Percentiles rank a stretch among this genome's conserved stretches.
Conservation (phyloP, 176 grass and related monocot species). For the Metroxylon sagu region DNA sequence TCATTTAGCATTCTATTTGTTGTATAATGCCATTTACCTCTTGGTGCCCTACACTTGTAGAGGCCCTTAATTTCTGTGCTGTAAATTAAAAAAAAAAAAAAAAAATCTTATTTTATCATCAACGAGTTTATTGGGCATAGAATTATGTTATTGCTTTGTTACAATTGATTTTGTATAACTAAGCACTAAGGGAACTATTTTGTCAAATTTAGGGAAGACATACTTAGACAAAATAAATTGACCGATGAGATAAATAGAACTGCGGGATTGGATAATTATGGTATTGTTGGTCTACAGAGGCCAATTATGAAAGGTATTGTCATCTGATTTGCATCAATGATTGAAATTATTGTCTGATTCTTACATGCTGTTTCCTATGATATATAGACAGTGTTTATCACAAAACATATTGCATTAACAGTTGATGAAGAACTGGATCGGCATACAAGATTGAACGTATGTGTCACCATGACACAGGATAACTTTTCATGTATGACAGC, state of each 20-base stretch:
- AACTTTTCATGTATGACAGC: conserved; percentile 37
- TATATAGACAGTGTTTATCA: conserved; percentile 47
- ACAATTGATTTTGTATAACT: no score
- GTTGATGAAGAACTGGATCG: conserved; percentile 72
- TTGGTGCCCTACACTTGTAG: no score
- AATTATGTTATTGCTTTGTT: no score
- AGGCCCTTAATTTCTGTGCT: no score
- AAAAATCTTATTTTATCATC: no score
- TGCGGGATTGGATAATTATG: conserved; percentile 35
- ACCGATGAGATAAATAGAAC: neutral
- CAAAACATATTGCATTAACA: conserved; percentile 64
- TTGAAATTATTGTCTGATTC: neutral
- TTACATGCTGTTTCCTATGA: conserved; percentile 1
- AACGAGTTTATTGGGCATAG: no score
- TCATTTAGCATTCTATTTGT: neutral
- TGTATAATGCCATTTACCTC: no score
- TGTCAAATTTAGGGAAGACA: no score
- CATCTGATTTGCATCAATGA: neutral
- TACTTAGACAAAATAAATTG: no score
- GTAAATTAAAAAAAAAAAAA: no score
- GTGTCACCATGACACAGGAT: conserved; percentile 31
- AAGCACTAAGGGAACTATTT: no score
- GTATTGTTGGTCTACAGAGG: conserved; percentile 48
- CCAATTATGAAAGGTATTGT: conserved; percentile 54
- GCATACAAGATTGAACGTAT: conserved; percentile 67